Conservation (phyloP, 768 basidiomycete species). For the Lactarius sp. region DNA sequence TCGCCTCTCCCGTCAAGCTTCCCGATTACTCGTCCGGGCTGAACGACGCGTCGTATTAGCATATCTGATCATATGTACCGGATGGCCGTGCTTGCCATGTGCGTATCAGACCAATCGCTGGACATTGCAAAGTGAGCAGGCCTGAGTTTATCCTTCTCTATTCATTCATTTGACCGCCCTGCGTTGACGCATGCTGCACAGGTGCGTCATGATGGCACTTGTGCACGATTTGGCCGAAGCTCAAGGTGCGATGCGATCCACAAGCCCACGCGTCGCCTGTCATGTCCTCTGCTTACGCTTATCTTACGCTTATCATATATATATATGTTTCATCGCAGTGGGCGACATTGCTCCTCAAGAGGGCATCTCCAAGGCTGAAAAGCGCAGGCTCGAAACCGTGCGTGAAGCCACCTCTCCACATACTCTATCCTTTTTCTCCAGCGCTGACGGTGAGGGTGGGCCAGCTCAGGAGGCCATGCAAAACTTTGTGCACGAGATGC, state of each 20-base stretch:
- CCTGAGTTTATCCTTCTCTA: no score
- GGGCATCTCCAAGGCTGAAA: constrained; percentile 77
- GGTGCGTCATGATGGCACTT: constrained; percentile 84
- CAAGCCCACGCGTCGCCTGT: neutral
- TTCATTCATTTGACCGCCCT: neutral
- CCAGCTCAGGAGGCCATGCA: constrained; percentile 74
- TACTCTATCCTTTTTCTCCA: neutral
- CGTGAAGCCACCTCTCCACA: constrained; percentile 20
- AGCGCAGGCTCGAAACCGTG: constrained; percentile 69
- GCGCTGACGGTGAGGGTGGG: neutral
- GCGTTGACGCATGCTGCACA: constrained; percentile 27
- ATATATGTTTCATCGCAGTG: constrained; percentile 42
- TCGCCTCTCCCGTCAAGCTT: neutral
- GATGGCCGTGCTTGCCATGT: constrained; percentile 93
- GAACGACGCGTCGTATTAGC: neutral
- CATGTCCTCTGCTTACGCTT: neutral
- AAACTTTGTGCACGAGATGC: constrained; percentile 83
- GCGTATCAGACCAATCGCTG: constrained; percentile 65
- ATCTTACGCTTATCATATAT: neutral
- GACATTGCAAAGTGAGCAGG: constrained; percentile 63
- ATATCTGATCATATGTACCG: constrained; percentile 98
- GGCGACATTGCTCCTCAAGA: constrained; percentile 93
- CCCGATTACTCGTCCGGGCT: neutral
- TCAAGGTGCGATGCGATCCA: constrained; percentile 48
- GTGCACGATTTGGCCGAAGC: constrained; percentile 98